phyloP scores from a whole-genome alignment of 2,329 filamentous ascomycete species.

The Xylaria multiplex region DNA sequence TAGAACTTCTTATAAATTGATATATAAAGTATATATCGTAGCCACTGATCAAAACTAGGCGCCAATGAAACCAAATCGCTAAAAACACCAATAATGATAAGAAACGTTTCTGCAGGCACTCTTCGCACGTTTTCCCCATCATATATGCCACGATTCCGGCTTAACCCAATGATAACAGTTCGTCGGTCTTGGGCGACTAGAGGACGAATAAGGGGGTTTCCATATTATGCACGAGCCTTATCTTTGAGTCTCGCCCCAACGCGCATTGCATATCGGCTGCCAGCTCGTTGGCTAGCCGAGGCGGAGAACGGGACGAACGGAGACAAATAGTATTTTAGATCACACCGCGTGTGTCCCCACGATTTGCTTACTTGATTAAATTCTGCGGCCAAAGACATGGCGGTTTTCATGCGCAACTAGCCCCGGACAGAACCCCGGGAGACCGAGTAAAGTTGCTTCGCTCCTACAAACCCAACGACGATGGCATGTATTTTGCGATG shows the following conservation, averaged over 20 bases:
- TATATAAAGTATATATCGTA: slow-evolving; percentile 57
- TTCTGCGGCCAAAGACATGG: slow-evolving; percentile 19
- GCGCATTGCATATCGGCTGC: slow-evolving; percentile 35
- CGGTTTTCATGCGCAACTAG: slow-evolving; percentile 5
- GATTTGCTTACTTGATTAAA: slow-evolving; percentile 25
- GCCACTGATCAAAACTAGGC: slow-evolving; percentile 49
- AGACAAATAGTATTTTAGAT: slow-evolving; percentile 34
- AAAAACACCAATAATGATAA: slow-evolving; percentile 52
- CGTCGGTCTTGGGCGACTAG: slow-evolving; percentile 16
- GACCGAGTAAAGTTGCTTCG: slow-evolving; percentile 14
- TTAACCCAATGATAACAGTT: slow-evolving; percentile 27
- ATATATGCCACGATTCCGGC: slow-evolving; percentile 26
- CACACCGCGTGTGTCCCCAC: slow-evolving; percentile 32
- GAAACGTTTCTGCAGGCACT: slow-evolving; percentile 14
- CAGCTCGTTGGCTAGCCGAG: slow-evolving; percentile 30
- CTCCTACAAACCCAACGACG: slow-evolving; percentile 18
- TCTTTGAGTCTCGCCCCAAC: slow-evolving; percentile 21
- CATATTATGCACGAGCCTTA: slow-evolving; percentile 34
- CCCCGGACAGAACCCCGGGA: slow-evolving; percentile 15
- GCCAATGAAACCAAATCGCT: slow-evolving; percentile 2
- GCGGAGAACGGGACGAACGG: slow-evolving; percentile 22
- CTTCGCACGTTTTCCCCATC: slow-evolving; percentile 15
- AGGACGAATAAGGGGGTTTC: slow-evolving; percentile 26
- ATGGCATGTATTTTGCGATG: slow-evolving; percentile 26
- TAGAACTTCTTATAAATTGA: slow-evolving; percentile 48